These are phyloP conservation scores for Plasmodium reichenowi DNA, from an alignment of 169 alveolate species.

Conservation along the genomic window DNA sequence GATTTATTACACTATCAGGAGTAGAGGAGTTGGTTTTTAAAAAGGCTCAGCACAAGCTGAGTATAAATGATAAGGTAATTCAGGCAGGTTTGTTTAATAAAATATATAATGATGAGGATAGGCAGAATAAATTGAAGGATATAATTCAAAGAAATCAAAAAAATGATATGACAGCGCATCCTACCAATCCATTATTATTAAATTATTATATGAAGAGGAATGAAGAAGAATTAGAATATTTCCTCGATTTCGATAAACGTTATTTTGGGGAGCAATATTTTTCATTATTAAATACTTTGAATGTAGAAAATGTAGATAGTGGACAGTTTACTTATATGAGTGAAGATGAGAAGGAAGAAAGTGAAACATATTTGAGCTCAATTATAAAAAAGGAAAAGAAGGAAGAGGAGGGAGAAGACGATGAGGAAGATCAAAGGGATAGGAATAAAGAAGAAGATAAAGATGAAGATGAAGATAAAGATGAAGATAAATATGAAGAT, in stretches of 20 bases:
- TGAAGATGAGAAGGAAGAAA: slow-evolving; percentile 39
- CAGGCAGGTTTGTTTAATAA: slow-evolving; percentile 94
- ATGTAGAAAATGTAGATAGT: background rate
- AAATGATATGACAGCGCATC: slow-evolving; percentile 5
- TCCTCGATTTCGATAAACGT: slow-evolving; percentile 19
- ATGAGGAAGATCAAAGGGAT: background rate
- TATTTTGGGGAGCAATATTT: slow-evolving; percentile 36
- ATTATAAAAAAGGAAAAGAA: background rate
- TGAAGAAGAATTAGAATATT: slow-evolving; percentile 38
- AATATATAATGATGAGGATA: slow-evolving; percentile 58
- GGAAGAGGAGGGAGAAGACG: slow-evolving; percentile 2
- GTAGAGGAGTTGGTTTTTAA: slow-evolving; percentile 93
- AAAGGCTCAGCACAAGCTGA: slow-evolving; percentile 92
- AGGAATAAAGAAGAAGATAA: background rate
- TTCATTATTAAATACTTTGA: slow-evolving; percentile 3
- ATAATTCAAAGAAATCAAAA: slow-evolving; percentile 49
- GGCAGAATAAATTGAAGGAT: slow-evolving; percentile 51
- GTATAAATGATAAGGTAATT: slow-evolving; percentile 93
- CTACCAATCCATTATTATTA: slow-evolving; percentile 48
- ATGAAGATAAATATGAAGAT: too few relatives aligned
- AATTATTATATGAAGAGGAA: slow-evolving; percentile 49
- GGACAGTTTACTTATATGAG: slow-evolving; percentile 57
- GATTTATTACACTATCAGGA: slow-evolving; percentile 89
- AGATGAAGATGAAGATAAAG: background rate
- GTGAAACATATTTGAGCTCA: background rate